Base-by-base conservation (phyloP, 208 protist species). In the Acanthamoeba triangularis region DNA sequence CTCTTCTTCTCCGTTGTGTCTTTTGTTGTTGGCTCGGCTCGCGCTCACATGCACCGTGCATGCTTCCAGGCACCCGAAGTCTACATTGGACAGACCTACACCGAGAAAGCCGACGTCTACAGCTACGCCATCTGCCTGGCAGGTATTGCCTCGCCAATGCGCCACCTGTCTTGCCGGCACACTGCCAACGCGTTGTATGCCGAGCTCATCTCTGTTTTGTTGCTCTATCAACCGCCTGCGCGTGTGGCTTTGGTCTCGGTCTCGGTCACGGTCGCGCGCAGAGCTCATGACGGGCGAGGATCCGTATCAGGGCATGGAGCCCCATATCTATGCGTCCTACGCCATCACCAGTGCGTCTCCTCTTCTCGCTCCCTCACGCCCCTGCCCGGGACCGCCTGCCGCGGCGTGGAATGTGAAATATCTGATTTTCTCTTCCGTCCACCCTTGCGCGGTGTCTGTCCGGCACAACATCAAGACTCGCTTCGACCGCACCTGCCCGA, bases 81-180 rank as follows among this genome's bases (percentile, higher is more conserved):
- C 20, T 91, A 74, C 37, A 74, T 41, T 1, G 85, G 85, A 44
- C 52, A 44, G 14, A 41, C 35, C 35, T 91, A 91, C 85, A 74
- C 30, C n/a, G 85, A 91, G n/a, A 91, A 91, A 33, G 85, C 85
- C 11, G 85, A 91, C 85, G 85, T 91, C 33, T 91, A 91, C 41
- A 91, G 85, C 56, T 91, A 74, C 41, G 85, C 56, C n/a, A 91
- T 91, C 28, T 91, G 85, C 16, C 37, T 91, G 35, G 82, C 82
- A 54, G 82, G 82, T 90, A 90, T 35, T 4, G 59, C 18, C 2
- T 2, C 44, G 10, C 10, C 44, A 3, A 41, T 3, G 10, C 44
- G 44, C 44, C 44, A 88, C 28, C 6, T 20, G 80, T 25, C 23
- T 30, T 63, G 7, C n/a, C 18, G 30, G 63, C 14, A 59, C 18